phyloP scores from a whole-genome alignment of 495 filamentous ascomycete species.

The Antarctomyces pellizariae region DNA sequence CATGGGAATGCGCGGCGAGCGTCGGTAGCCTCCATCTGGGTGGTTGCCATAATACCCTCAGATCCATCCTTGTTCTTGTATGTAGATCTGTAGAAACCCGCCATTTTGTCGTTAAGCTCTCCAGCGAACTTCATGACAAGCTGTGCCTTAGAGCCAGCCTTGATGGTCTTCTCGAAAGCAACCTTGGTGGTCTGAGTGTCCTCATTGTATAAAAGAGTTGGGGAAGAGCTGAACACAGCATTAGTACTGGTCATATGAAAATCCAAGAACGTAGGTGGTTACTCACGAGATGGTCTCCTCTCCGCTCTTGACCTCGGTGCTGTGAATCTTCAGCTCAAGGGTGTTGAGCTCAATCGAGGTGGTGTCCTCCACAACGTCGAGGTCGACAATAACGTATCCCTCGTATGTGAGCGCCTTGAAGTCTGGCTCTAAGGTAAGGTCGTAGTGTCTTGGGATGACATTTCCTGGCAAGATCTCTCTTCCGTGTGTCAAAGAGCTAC shows the following conservation, averaged over 20 bases:
- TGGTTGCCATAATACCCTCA: constrained; percentile 42
- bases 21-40: constrained; percentile 69
- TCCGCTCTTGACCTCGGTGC: constrained; percentile 36
- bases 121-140: constrained; percentile 45
- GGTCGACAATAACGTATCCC: constrained; percentile 42
- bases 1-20: constrained; percentile 53
- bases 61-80: constrained; percentile 41
- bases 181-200: constrained; percentile 39
- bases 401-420: constrained; percentile 46
- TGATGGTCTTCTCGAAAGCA: constrained; percentile 32
- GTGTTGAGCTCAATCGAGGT: constrained; percentile 74
- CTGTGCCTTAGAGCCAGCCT: constrained; percentile 34
- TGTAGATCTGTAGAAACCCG: constrained; percentile 59
- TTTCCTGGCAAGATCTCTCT: constrained; percentile 39
- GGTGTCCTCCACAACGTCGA: constrained; percentile 70
- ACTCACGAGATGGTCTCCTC: constrained; percentile 21
- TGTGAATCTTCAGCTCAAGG: constrained; percentile 65
- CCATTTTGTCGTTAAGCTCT: constrained; percentile 55
- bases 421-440: constrained; percentile 51
- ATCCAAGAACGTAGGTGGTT: constrained; percentile 1
- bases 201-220: constrained; percentile 33
- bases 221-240: constrained; percentile 20
- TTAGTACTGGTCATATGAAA: neutral
- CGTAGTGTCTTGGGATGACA: constrained; percentile 42
- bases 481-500: constrained; percentile 21